Evolutionary conservation across 208 protist genomes (phyloP).

Genomic region (Novymonas esmeraldas): DNA sequence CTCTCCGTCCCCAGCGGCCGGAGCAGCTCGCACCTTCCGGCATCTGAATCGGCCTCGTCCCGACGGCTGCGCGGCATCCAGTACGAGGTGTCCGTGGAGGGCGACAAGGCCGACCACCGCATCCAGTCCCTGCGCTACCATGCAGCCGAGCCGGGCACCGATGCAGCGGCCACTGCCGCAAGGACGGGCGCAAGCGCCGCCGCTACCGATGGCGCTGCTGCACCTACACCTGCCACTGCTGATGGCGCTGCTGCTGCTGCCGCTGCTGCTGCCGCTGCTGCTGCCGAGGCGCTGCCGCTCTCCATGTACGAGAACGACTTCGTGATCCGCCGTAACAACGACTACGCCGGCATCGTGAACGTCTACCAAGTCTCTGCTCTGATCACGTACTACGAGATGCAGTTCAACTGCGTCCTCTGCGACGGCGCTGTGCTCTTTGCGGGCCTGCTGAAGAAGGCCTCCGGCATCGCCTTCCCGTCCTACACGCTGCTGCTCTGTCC

Average conservation of each 20-base stretch:
- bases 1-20: conserved; percentile 4
- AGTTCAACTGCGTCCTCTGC: conserved; percentile 61
- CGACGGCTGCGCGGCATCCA: conserved; percentile 14
- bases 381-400: conserved; percentile 78
- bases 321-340: conserved; percentile 40
- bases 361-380: conserved; percentile 70
- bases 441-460: conserved; percentile 36
- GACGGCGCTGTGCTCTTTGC: conserved; percentile 64
- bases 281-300: neutral
- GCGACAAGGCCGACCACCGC: conserved; percentile 1
- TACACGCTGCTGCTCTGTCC: conserved; percentile 79
- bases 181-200: too few relatives aligned
- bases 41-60: neutral
- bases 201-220: neutral
- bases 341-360: conserved; percentile 47
- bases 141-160: too few relatives aligned
- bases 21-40: conserved; percentile 2
- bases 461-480: conserved; percentile 64
- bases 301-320: conserved; percentile 23
- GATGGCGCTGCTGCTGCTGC: neutral
- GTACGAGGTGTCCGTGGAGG: conserved; percentile 14
- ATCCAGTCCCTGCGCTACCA: too few relatives aligned
- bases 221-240: neutral
- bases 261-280: neutral
- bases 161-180: too few relatives aligned